Conservation (phyloP, 768 basidiomycete species). For the Neoboletus brunneissimus region DNA sequence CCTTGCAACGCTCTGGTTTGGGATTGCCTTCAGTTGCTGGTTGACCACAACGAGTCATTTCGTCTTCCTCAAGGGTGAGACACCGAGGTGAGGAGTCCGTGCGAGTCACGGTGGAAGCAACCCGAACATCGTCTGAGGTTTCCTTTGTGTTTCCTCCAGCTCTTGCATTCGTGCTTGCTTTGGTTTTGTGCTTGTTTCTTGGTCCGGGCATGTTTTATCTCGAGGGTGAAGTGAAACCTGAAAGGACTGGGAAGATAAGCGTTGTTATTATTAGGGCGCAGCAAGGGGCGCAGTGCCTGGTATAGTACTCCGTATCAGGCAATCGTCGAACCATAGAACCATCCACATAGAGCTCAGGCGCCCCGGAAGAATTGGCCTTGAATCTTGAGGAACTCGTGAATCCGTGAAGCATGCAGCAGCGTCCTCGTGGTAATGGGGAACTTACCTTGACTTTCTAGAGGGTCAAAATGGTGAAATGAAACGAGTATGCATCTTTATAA, state of each 20-base stretch:
- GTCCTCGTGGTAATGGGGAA: not conserved
- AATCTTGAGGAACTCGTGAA: not conserved
- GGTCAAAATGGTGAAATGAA: not conserved
- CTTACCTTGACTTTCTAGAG: not conserved
- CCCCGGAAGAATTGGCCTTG: not conserved
- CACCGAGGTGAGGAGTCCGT: slow-evolving; percentile 1
- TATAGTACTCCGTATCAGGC: not conserved
- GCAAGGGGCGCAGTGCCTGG: not conserved
- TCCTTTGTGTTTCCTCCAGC: no score
- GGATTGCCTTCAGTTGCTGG: slow-evolving; percentile 22
- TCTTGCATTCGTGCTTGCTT: not conserved
- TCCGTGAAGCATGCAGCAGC: not conserved
- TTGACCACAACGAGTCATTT: slow-evolving; percentile 22
- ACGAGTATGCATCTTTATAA: no score
- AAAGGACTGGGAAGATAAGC: not conserved
- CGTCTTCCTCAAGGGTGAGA: slow-evolving; percentile 25
- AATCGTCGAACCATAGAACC: not conserved
- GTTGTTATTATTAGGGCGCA: no score
- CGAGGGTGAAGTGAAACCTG: not conserved
- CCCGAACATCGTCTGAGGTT: not conserved
- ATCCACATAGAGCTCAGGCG: not conserved
- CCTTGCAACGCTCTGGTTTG: slow-evolving; percentile 17
- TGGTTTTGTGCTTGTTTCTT: slow-evolving; percentile 7
- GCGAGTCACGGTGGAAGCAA: not conserved
- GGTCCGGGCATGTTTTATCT: slow-evolving; percentile 7